Base-by-base conservation (phyloP, 495 filamentous ascomycete genomes). In the Chaetomium fimeti region DNA sequence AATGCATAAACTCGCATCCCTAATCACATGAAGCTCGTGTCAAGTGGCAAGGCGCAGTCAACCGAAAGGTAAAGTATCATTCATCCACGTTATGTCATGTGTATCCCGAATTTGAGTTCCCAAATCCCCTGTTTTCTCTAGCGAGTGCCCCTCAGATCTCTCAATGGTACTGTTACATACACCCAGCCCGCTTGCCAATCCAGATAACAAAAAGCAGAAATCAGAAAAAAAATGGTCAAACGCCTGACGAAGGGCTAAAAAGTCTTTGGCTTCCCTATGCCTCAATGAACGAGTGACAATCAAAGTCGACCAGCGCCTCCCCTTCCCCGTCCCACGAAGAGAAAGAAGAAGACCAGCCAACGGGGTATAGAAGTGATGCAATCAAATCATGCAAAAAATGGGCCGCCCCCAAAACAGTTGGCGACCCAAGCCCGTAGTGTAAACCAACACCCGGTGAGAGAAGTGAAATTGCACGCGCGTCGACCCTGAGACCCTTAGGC, bases 291-390 rank as follows among this genome's bases (percentile, higher is more conserved):
- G 57, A 60, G 57, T 47, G 57, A 60, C 57, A 36, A 47, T 40
- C 54, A 60, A 60, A 36, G 28, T 60, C 16, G 27, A 18, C 58
- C 47, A 42, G 43, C 11, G 25, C 5, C 1, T 6, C 6, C 53
- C 27, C 25, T 18, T 8, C 24, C 38, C 38, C 43, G 12, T 15
- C 11, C 9, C 15, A 27, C 0, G 45, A 16, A 18, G 42, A 60
- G 12, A n/a, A 2, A 0, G 56, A 42, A 40, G 12, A 13, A 15
- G 18, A 3, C 38, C n/a, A 28, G 56, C 43, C 58, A 60, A 51
- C 45, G 57, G 58, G 58, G 58, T 60, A 60, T 60, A 60, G 58
- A 60, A 60, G 43, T 6, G 18, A 32, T 60, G 57, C 8, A 36
- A 51, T 25, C 8, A 9, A 43, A 45, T 16, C 1, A 58, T 58